Percentiles rank a stretch among this genome's conserved stretches.
phyloP scores from a whole-genome alignment of 2,329 filamentous ascomycete genomes.

The Tolypocladium paradoxum region DNA sequence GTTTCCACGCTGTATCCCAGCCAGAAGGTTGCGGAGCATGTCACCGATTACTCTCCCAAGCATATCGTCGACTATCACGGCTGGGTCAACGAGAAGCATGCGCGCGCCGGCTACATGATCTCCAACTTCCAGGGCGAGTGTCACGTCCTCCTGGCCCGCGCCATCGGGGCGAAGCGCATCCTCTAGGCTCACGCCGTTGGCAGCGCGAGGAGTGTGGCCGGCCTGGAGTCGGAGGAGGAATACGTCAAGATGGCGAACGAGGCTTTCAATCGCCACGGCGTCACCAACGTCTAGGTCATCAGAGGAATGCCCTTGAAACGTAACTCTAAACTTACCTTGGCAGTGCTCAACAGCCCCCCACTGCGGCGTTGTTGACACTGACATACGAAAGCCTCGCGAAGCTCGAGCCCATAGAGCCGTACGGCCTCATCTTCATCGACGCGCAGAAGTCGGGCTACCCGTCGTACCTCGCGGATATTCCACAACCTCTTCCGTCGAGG shows the following conservation, averaged over 20 bases:
- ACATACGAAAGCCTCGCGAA: constrained; percentile 15
- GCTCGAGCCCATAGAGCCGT: constrained; percentile 28
- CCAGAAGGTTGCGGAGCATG: constrained; percentile 19
- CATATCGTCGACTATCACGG: constrained; percentile 25
- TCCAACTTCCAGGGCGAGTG: constrained; percentile 22
- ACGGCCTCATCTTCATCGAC: constrained; percentile 39
- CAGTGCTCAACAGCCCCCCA: background rate
- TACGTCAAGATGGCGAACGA: constrained; percentile 27
- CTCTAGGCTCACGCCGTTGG: constrained; percentile 31
- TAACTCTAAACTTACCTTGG: constrained; percentile 12
- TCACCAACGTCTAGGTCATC: constrained; percentile 30
- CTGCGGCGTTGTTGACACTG: background rate
- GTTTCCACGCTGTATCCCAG: constrained; percentile 25
- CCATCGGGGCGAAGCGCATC: constrained; percentile 26
- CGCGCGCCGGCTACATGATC: constrained; percentile 20
- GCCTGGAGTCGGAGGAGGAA: constrained; percentile 30
- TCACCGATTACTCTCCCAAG: constrained; percentile 26
- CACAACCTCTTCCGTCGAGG: constrained; percentile 38
- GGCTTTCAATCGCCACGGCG: constrained; percentile 22
- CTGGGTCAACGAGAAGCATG: constrained; percentile 11
- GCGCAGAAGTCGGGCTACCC: constrained; percentile 38
- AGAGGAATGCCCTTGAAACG: constrained; percentile 33
- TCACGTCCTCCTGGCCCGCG: constrained; percentile 23
- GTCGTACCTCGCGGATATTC: constrained; percentile 29
- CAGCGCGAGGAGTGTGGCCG: constrained; percentile 13